These are phyloP conservation scores for Termitomyces heimii DNA, from an alignment of 768 basidiomycete genomes.

Conservation along the genomic window DNA sequence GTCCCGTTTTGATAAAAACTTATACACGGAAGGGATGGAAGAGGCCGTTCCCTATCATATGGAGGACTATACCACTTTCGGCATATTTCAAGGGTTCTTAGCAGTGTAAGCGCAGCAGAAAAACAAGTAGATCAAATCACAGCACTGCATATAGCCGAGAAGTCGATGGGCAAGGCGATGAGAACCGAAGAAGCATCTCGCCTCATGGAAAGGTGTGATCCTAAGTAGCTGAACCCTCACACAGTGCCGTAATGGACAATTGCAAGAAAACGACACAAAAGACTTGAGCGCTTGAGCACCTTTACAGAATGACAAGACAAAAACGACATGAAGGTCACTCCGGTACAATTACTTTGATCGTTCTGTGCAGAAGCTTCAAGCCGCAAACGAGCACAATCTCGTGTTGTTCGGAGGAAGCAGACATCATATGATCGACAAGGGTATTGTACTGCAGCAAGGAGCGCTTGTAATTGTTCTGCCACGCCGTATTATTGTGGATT, in stretches of 20 bases:
- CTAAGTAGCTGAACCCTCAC: background rate
- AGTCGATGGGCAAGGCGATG: background rate
- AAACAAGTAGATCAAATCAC: background rate
- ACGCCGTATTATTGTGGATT: background rate
- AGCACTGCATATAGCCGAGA: background rate
- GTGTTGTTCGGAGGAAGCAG: background rate
- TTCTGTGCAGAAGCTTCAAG: background rate
- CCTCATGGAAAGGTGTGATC: background rate
- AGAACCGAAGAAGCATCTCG: background rate
- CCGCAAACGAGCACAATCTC: background rate
- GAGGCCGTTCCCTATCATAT: background rate
- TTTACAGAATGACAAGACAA: background rate
- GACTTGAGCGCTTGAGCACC: background rate
- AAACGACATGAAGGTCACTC: background rate
- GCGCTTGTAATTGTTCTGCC: background rate
- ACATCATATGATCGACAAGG: background rate
- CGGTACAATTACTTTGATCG: background rate
- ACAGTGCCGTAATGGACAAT: background rate
- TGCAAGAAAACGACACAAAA: background rate
- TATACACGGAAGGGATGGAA: background rate
- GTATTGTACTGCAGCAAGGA: background rate
- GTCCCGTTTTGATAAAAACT: constrained; percentile 18
- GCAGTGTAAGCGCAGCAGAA: background rate
- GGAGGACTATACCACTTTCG: background rate
- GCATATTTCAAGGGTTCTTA: background rate